Evolutionary conservation across 1,284 basidiomycete species (phyloP).

Genomic region (Phlebopus sp.): DNA sequence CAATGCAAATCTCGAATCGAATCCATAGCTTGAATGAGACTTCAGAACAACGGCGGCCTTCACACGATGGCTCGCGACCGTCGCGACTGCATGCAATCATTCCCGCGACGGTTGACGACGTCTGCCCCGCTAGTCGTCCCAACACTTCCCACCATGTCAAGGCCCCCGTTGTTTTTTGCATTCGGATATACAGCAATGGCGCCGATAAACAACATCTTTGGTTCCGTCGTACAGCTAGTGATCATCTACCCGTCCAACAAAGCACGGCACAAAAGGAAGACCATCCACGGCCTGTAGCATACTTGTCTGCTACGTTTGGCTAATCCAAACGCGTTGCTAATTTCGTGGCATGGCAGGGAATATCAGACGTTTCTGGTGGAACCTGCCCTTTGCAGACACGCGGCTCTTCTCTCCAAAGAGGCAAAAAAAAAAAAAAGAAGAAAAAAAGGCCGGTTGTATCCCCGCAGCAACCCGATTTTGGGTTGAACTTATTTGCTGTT

Average conservation of each 20-base stretch:
- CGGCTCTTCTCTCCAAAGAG: slow-evolving; percentile 15
- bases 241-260: slow-evolving; percentile 6
- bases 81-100: no score
- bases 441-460: not conserved
- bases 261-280: not conserved
- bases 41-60: no score
- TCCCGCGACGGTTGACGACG: no score
- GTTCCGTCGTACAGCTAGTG: slow-evolving; percentile 9
- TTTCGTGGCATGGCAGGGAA: slow-evolving; percentile 9
- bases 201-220: slow-evolving; percentile 12
- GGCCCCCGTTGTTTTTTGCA: no score
- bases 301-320: slow-evolving; percentile 16
- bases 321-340: slow-evolving; percentile 19
- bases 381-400: slow-evolving; percentile 15
- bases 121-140: no score
- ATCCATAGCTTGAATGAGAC: not conserved
- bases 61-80: no score
- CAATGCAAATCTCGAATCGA: slow-evolving; percentile 21
- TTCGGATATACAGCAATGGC: slow-evolving; percentile 17
- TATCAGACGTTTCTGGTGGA: slow-evolving; percentile 32
- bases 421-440: no score
- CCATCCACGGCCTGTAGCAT: not conserved
- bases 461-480: slow-evolving; percentile 4
- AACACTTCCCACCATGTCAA: no score
- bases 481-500: slow-evolving; percentile 3